A percentile compares a stretch with the other conserved stretches of the same genome.
Conservation (phyloP, 768 basidiomycete species). For the Rhodotorula paludigena region DNA sequence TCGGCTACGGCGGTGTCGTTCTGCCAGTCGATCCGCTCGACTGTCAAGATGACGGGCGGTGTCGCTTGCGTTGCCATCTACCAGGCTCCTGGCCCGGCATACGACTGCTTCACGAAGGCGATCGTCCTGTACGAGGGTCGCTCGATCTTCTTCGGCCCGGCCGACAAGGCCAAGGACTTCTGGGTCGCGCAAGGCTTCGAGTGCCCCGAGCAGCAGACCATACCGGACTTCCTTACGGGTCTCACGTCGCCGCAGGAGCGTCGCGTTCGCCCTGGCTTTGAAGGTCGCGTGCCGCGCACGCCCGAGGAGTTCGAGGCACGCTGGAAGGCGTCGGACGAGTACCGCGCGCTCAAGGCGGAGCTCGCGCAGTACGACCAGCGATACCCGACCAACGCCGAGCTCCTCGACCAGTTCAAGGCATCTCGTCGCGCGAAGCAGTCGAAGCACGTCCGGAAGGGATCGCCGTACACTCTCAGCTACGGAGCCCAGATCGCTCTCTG, state of each 20-base stretch:
- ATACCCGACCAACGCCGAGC: constrained; percentile 46
- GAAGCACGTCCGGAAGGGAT: constrained; percentile 44
- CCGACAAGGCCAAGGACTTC: constrained; percentile 61
- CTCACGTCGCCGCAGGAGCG: constrained; percentile 66
- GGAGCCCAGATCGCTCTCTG: background rate
- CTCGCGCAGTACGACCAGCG: constrained; percentile 42
- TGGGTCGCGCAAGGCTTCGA: constrained; percentile 62
- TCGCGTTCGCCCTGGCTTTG: constrained; percentile 44
- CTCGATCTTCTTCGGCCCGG: constrained; percentile 70
- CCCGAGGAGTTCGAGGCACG: constrained; percentile 50
- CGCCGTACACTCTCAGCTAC: constrained; percentile 53
- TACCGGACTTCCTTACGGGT: constrained; percentile 47
- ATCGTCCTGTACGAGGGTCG: constrained; percentile 64
- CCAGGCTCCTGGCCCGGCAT: constrained; percentile 42
- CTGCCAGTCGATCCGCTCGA: constrained; percentile 60
- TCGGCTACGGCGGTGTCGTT: constrained; percentile 61
- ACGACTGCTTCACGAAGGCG: constrained; percentile 69
- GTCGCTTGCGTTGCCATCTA: constrained; percentile 7
- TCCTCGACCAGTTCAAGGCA: constrained; percentile 46
- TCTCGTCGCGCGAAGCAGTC: constrained; percentile 48
- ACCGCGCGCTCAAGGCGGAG: constrained; percentile 34
- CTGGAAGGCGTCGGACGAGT: constrained; percentile 50
- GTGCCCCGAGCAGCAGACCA: constrained; percentile 43
- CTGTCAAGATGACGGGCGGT: constrained; percentile 6
- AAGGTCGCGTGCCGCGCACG: constrained; percentile 50